Evolutionary conservation across 2,329 filamentous ascomycete genomes (phyloP).

Genomic region (Verticillium zaregamsianum): DNA sequence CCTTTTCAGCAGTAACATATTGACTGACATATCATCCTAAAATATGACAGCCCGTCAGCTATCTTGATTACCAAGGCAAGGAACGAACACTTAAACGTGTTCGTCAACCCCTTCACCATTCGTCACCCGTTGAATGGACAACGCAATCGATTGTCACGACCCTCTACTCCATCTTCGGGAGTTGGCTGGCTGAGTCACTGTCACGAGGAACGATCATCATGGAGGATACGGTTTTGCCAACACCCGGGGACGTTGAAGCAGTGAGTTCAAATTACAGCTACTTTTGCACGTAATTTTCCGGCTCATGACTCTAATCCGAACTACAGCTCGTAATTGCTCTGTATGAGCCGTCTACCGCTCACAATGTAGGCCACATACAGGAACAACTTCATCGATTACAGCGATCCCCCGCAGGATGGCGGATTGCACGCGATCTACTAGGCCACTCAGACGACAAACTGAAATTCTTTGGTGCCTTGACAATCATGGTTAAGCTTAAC

Average conservation of each 20-base stretch:
- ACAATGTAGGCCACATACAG: constrained; percentile 52
- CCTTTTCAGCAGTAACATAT: no score
- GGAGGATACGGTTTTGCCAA: constrained; percentile 7
- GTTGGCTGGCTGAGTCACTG: background rate
- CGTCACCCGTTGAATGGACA: background rate
- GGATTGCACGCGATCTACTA: constrained; percentile 74
- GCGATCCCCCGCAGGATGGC: constrained; percentile 77
- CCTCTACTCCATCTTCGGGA: background rate
- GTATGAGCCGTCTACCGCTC: constrained; percentile 47
- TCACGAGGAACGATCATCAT: background rate
- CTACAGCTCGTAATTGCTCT: constrained; percentile 45
- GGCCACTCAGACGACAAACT: constrained; percentile 66
- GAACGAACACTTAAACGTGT: no score
- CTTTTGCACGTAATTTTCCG: background rate
- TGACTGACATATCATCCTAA: no score
- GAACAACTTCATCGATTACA: constrained; percentile 76
- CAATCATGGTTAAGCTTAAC: constrained; percentile 91
- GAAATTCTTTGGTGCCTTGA: constrained; percentile 89
- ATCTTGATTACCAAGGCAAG: no score
- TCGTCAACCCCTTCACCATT: background rate
- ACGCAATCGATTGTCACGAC: background rate
- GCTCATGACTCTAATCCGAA: background rate
- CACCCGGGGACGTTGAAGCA: constrained; percentile 8
- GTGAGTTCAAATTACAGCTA: constrained; percentile 3
- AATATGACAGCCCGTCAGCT: no score